Base-by-base conservation (phyloP, 345 rosid species). In the Microthlaspi erraticum region DNA sequence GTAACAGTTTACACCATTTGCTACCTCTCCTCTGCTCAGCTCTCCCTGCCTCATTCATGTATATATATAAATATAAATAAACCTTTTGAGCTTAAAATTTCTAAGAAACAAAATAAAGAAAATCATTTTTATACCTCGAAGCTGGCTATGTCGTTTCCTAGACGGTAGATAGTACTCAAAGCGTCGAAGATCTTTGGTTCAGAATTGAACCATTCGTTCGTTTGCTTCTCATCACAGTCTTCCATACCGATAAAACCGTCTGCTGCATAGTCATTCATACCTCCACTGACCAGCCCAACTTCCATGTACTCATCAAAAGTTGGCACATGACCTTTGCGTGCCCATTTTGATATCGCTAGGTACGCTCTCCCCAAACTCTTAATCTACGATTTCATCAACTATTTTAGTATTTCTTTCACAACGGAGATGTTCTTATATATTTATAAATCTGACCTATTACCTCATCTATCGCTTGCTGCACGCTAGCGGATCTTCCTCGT, bases 301-400 rank as follows among this genome's bases (percentile, higher is more conserved):
- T 52, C 36, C 10, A 52, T 52, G 36, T 52, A 52, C 8, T 52
- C 57, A 20, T 52, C 57, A 11, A 52, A 52, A 34, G 57, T 52
- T 52, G 36, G 57, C 26, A 52, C 36, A 1, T 52, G n/a, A 52
- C 34, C 57, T 20, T 34, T 9, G 10, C 57, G 36, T 52, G 57
- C 36, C 57, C 57, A 23, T 52, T 52, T 26, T 20, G 57, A 20
- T 52, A 52, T 5, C 7, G 11, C 4, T 20, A 1, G 14, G 0
- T 26, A 26, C 9, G 34, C 57, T 20, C 34, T 52, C 16, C 34
- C 36, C 3, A 5, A 0, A 1, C 3, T 52, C 10, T 52, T 52
- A 6, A 52, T 3, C 54, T 49, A 7, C 3, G 23, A 20, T 20
- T 20, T 20, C 23, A 20, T 20, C 2, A 20, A 20, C 23, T 20